Percentiles rank a stretch among this genome's conserved stretches.
Evolutionary conservation across 768 basidiomycete genomes (phyloP).

Genomic region (Obba rivulosa): DNA sequence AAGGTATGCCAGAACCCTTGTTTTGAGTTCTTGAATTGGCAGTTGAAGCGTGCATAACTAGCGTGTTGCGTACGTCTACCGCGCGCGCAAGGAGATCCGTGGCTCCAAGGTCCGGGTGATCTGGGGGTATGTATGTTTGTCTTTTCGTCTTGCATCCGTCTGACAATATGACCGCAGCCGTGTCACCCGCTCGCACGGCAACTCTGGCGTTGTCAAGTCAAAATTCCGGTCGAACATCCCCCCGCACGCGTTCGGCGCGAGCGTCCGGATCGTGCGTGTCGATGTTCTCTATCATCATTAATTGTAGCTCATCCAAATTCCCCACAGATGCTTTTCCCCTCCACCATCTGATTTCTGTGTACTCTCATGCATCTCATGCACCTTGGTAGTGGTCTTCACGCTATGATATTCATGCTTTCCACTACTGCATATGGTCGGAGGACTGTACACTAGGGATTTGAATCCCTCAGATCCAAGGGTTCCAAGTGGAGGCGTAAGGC

Average conservation of each 20-base stretch:
- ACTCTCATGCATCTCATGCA: slow-evolving; percentile 18
- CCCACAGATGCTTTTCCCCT: slow-evolving; percentile 86
- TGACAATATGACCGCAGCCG: slow-evolving; percentile 43
- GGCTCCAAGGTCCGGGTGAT: slow-evolving; percentile 97
- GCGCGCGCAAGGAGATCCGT: slow-evolving; percentile 89
- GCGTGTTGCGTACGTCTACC: slow-evolving; percentile 98
- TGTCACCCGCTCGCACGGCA: slow-evolving; percentile 90
- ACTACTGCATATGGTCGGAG: background rate
- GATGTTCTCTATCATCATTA: background rate
- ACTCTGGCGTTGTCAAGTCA: slow-evolving; percentile 92
- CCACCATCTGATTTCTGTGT: slow-evolving; percentile 57
- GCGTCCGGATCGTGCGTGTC: slow-evolving; percentile 78
- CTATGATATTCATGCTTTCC: slow-evolving; percentile 25
- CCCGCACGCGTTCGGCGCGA: slow-evolving; percentile 89
- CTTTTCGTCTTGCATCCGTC: background rate
- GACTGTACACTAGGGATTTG: no score
- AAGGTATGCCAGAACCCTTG: slow-evolving; percentile 57
- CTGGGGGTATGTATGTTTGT: slow-evolving; percentile 75
- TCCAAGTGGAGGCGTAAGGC: no score
- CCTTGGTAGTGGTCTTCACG: slow-evolving; percentile 18
- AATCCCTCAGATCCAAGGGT: no score
- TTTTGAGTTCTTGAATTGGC: no score
- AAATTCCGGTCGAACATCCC: slow-evolving; percentile 96
- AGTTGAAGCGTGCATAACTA: slow-evolving; percentile 24
- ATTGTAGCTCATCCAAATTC: slow-evolving; percentile 2